Evolutionary conservation across 2,329 filamentous ascomycete species (phyloP).

Genomic region (Trichophyton schoenleinii): DNA sequence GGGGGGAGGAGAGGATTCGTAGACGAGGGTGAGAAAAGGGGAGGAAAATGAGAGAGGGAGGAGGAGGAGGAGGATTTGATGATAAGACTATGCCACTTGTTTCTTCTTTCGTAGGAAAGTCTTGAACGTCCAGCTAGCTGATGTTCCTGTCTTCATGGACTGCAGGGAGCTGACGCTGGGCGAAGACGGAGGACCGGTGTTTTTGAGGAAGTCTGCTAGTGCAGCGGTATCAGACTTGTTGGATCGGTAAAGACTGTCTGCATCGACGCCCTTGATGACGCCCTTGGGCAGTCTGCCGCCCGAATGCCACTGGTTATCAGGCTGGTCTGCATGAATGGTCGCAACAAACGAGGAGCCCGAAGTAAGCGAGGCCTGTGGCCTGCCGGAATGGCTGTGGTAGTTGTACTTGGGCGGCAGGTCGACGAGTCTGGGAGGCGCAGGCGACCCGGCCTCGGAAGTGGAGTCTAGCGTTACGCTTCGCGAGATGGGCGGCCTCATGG

Average conservation of each 20-base stretch:
- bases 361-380: conserved; percentile 10
- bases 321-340: neutral
- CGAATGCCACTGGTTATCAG: neutral
- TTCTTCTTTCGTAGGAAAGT: conserved; percentile 21
- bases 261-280: conserved; percentile 6
- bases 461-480: conserved; percentile 23
- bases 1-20: neutral
- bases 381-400: conserved; percentile 5
- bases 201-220: conserved; percentile 59
- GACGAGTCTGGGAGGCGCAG: conserved; percentile 21
- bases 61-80: neutral
- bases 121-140: conserved; percentile 13
- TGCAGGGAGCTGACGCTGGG: conserved; percentile 7
- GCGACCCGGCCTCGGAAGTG: conserved; percentile 14
- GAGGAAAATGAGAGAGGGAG: neutral
- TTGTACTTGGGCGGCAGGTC: neutral
- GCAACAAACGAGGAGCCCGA: conserved; percentile 19
- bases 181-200: conserved; percentile 48
- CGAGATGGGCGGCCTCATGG: conserved; percentile 27
- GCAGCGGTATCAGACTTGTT: conserved; percentile 45
- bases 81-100: conserved; percentile 12
- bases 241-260: conserved; percentile 12
- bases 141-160: conserved; percentile 10
- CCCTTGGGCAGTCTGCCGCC: neutral
- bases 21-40: neutral